Evolutionary conservation across 2,329 filamentous ascomycete species (phyloP), one percentile per base, ranked within the genome.

Genomic region (Blastomyces emzantsi): DNA sequence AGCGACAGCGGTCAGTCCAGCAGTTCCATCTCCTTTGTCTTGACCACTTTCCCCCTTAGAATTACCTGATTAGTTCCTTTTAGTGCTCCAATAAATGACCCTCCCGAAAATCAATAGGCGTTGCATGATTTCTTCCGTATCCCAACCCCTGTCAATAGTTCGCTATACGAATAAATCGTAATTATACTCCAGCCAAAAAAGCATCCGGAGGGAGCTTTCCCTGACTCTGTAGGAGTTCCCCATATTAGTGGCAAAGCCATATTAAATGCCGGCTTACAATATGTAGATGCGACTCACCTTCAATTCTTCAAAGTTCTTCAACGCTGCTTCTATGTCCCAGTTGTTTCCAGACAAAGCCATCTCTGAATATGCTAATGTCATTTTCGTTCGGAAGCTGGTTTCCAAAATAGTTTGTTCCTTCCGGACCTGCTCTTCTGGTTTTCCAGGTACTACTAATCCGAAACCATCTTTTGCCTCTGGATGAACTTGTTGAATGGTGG

Each of bases 321-420:
- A 77, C 1, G 92, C 93, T 67, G 84, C 83, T 47, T 89, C 84
- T 59, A 92, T 85, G 73, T 95, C 85, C 91, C 92, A 97, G 47
- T 82, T 84, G 63, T 88, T 90, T 64, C 92, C 86, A 2, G 85
- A 82, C 19, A 97, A 81, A 70, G 93, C 97, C 80, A 95, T 84
- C 68, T 87, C 84, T 1, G 92, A 89, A 73, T 89, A 96, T 64
- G 89, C 81, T 11, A 87, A 76, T 9, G 85, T 94, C 86, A 99
- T 91, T 64, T 87, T 85, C 1, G 92, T 96, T 70, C 86, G 86
- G 67, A 85, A 86, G 67, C 86, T 88, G 61, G 97, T 82, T 72
- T 94, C 87, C 25, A 79, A 69, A 28, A 86, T 79, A 72, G 96
- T 80, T 77, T 92, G 85, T 67, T 88, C 84, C 69, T 89, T 84